Evolutionary conservation across 2,329 filamentous ascomycete genomes (phyloP).

Genomic region (Aspergillus ochraceus): DNA sequence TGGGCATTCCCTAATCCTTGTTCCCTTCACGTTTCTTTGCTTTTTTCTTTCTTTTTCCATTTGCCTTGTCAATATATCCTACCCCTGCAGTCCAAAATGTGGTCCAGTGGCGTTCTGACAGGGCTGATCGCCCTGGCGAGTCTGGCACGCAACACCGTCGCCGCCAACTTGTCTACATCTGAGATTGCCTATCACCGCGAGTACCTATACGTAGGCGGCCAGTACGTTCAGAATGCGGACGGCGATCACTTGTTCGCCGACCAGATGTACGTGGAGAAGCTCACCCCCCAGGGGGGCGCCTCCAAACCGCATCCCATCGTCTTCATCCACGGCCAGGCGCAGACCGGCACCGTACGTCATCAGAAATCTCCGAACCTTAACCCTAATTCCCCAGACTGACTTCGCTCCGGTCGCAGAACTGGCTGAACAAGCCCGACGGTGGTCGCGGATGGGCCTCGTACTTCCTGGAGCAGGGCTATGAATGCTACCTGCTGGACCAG

Average conservation of each 20-base stretch:
- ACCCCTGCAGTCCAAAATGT: not conserved
- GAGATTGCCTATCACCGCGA: conserved; percentile 4
- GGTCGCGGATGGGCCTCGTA: conserved; percentile 50
- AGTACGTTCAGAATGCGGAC: conserved; percentile 1
- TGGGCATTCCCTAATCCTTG: not conserved
- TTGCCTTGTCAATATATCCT: not conserved
- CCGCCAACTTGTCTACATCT: not conserved
- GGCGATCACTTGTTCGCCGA: conserved; percentile 11
- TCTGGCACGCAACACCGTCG: not conserved
- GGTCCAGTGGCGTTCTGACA: not conserved
- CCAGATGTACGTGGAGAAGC: conserved; percentile 39
- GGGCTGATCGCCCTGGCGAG: not conserved
- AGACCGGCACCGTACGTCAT: conserved; percentile 32
- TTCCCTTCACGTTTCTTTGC: not conserved
- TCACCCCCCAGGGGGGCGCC: conserved; percentile 23
- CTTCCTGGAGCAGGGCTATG: conserved; percentile 48
- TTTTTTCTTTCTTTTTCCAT: not conserved
- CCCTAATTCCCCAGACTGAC: not conserved
- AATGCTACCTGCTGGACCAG: conserved; percentile 47
- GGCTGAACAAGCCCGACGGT: conserved; percentile 51
- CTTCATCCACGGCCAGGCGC: conserved; percentile 31
- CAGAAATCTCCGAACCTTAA: not conserved
- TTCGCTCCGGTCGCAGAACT: conserved; percentile 32
- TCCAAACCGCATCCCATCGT: conserved; percentile 31
- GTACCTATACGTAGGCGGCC: conserved; percentile 4